phyloP scores from a whole-genome alignment of 768 basidiomycete species.

The Tulasnella sp. region DNA sequence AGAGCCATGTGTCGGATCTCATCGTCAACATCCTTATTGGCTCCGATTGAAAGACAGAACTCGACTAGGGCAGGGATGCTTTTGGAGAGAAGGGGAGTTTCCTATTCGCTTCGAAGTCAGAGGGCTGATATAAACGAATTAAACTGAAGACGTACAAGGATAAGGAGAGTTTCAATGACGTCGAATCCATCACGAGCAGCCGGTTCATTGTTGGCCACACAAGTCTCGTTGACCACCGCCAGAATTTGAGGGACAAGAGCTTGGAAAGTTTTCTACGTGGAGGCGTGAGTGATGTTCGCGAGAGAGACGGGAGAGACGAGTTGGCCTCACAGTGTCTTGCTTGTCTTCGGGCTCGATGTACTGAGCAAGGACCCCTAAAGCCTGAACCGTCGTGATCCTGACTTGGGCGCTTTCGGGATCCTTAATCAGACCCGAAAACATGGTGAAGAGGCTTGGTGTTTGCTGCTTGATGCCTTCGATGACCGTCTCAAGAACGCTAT shows the following conservation, averaged over 20 bases:
- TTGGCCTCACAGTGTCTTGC: slow-evolving; percentile 57
- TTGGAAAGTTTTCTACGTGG: slow-evolving; percentile 70
- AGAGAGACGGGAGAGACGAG: not conserved
- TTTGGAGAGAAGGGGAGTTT: slow-evolving; percentile 84
- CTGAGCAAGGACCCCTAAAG: slow-evolving; percentile 86
- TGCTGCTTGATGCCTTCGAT: slow-evolving; percentile 80
- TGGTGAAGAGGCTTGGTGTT: slow-evolving; percentile 59
- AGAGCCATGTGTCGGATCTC: slow-evolving; percentile 83
- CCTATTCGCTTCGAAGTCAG: slow-evolving; percentile 35
- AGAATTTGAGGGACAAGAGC: slow-evolving; percentile 77
- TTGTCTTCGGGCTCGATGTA: slow-evolving; percentile 87
- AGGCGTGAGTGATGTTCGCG: slow-evolving; percentile 1
- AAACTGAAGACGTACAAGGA: slow-evolving; percentile 48
- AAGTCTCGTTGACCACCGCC: slow-evolving; percentile 70
- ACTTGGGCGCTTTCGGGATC: slow-evolving; percentile 88
- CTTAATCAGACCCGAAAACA: slow-evolving; percentile 57
- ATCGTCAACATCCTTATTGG: slow-evolving; percentile 58
- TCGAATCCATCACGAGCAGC: slow-evolving; percentile 86
- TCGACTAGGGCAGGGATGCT: slow-evolving; percentile 78
- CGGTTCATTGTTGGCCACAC: slow-evolving; percentile 67
- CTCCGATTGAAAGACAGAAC: slow-evolving; percentile 78
- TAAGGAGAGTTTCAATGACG: slow-evolving; percentile 88
- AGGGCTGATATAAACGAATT: not conserved
- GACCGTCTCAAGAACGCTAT: slow-evolving; percentile 83
- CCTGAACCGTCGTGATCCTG: slow-evolving; percentile 79